Base-by-base conservation (phyloP, 352 stramenopile genomes). In the Phytophthora ohioensis region DNA sequence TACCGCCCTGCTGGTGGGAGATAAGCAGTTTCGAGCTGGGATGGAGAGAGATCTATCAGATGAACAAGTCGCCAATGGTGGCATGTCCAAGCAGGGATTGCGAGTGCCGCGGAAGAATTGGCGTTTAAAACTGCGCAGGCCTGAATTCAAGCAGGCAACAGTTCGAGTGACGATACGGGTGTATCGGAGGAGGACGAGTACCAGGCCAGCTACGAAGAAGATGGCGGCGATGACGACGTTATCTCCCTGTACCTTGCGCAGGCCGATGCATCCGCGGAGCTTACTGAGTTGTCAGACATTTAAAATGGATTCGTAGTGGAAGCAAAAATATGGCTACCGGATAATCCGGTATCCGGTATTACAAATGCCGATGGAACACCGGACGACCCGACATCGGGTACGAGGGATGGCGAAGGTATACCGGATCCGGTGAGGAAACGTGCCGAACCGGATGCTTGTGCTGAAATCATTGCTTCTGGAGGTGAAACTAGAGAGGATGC, bases 401-500 rank as follows among this genome's bases (percentile, higher is more conserved):
- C 30, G 7, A n/a, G 1, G 5, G 3, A 4, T 39, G 30, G 13
- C 2, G 42, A 56, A 27, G 7, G 6, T 10, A 21, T 56, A 39
- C 30, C 48, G 32, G 32, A 56, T 43, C 48, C 48, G 48, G 48
- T 56, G 48, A 31, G 30, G 27, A 27, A 31, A 31, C 5, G 13
- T 8, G 17, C 13, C 10, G 43, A 27, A 31, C 43, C 36, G 36
- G 36, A 31, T 31, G 4, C n/a, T 27, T 27, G 21, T 27, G 13
- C 15, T 31, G 13, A 15, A 27, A 6, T 11, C 5, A 5, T 43
- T 39, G 46, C 27, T 11, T 10, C 0, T 27, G 48, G 1, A 10
- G 31, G 35, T 27, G 34, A 34, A 13, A 34, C 4, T 64, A 34
- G 34, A 48, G 56, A 64, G 38, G 56, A 64, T n/a, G 43, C 56